Base-by-base conservation (phyloP, 257 asterid species). In the Solanum appendiculatum region DNA sequence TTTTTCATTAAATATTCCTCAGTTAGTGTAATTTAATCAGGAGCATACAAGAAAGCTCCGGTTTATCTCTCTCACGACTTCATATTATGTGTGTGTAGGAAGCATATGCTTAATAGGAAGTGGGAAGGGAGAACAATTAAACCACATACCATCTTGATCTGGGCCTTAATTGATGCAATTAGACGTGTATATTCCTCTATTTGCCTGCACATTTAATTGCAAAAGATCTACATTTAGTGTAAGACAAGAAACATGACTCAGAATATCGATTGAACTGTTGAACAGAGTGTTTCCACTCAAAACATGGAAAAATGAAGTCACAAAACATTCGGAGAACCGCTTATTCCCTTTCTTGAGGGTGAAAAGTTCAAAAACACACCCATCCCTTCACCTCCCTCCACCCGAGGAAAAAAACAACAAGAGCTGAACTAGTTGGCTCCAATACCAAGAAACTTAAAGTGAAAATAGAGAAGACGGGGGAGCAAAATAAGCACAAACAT, bases 81-180 rank as follows among this genome's bases (percentile, higher is more conserved):
- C 29, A 48, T 16, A 48, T 81, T 81, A 81, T 48, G 13, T 16
- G n/a, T n/a, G n/a, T n/a, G n/a, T n/a, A n/a, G n/a, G n/a, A n/a
- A n/a, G n/a, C n/a, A n/a, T n/a, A n/a, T n/a, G n/a, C n/a, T n/a
- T n/a, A n/a, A n/a, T n/a, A n/a, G n/a, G n/a, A n/a, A n/a, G 46
- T 31, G 31, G 2, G 48, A 3, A 63, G 33, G 2, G 82, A 68
- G 68, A 82, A 86, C 5, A 31, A 36, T 25, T 39, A 5, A 44
- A 15, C 25, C 69, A 86, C 82, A 42, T 58, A 95, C 98, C 97
- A 95, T 90, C 91, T 95, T 95, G 88, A 97, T 95, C 87, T 93
- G 93, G 37, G 95, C 93, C 90, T 97, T 97, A 44, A 94, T 95
- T 13, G 98, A 90, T 68, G 96, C 99, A 60, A 95, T 93, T 63